Base-by-base conservation (phyloP, 257 asterid species). In the Datura wrightii region DNA sequence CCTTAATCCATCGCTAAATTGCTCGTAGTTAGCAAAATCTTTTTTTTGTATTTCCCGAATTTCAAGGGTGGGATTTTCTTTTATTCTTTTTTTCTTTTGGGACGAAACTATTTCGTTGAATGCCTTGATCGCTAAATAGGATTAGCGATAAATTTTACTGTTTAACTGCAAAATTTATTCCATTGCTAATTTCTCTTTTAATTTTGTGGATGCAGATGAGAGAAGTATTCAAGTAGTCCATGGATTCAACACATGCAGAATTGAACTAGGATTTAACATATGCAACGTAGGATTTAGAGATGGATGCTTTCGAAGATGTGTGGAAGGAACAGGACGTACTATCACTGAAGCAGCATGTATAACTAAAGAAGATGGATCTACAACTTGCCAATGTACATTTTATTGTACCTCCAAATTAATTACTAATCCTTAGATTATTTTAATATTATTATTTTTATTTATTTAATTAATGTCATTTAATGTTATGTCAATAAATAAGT, bases 241-340 rank as follows among this genome's bases (percentile, higher is more conserved):
- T 70, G 79, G 79, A 70, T 9, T 5, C 7, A 42, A 70, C 16
- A 70, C 79, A 70, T 42, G 37, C 18, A 70, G 2, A 18, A 9
- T 70, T 70, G 55, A 70, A 5, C 8, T 70, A 31, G 79, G 55
- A 70, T 42, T 42, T 42, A 71, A 71, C 37, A n/a, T 71, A 71
- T 42, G 79, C 37, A 42, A 8, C 42, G 14, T 44, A 9, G 18
- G 7, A 42, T 10, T 10, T 71, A 71, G 79, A 71, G 79, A 71
- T 70, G 69, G 69, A 24, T 62, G 69, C 8, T 62, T 62, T 9
- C 7, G 8, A 5, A 3, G 5, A 24, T 62, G 69, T 62, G 69
- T 24, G 15, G 39, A 62, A 62, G 69, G 39, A 24, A 62, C 69
- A 8, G 69, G 69, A 62, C 69, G 41, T 24, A 3, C 41, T 24